Conservation (phyloP, 1,284 basidiomycete species). For the Ceratobasidium sp. region DNA sequence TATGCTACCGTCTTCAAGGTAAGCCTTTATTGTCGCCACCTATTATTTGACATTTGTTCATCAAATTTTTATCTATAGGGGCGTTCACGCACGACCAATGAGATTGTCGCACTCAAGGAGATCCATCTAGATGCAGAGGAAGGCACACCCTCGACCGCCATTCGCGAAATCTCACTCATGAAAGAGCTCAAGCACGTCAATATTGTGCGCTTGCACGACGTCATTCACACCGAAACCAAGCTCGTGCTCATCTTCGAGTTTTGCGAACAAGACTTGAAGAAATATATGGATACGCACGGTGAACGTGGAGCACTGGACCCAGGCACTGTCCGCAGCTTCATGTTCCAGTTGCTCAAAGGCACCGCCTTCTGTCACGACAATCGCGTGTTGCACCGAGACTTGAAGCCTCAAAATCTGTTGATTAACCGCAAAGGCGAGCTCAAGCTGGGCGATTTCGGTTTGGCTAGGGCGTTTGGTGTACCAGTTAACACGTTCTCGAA, state of each 20-base stretch:
- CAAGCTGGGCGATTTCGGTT: constrained; percentile 96
- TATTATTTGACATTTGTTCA: background rate
- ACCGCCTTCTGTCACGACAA: constrained; percentile 99
- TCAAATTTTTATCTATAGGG: constrained; percentile 63
- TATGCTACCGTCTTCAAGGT: constrained; percentile 95
- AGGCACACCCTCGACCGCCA: constrained; percentile 93
- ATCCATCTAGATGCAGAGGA: constrained; percentile 96
- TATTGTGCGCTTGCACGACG: constrained; percentile 96
- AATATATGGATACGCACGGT: constrained; percentile 99
- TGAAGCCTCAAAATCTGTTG: constrained; percentile 97
- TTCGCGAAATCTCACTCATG: constrained; percentile 96
- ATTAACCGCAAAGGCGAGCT: constrained; percentile 98
- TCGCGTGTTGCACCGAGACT: constrained; percentile 94
- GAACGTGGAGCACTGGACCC: constrained; percentile 95
- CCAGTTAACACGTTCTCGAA: constrained; percentile 97
- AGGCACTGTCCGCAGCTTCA: constrained; percentile 93
- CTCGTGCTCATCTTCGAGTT: constrained; percentile 99
- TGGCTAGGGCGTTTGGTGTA: constrained; percentile 94
- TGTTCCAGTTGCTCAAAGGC: constrained; percentile 97
- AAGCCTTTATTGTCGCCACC: background rate
- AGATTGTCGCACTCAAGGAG: constrained; percentile 91
- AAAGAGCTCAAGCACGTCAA: constrained; percentile 96
- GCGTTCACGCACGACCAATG: constrained; percentile 85
- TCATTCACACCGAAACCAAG: constrained; percentile 98
- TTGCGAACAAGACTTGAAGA: constrained; percentile 98